phyloP scores from a whole-genome alignment of 208 protist genomes.

The Acanthamoeba triangularis region DNA sequence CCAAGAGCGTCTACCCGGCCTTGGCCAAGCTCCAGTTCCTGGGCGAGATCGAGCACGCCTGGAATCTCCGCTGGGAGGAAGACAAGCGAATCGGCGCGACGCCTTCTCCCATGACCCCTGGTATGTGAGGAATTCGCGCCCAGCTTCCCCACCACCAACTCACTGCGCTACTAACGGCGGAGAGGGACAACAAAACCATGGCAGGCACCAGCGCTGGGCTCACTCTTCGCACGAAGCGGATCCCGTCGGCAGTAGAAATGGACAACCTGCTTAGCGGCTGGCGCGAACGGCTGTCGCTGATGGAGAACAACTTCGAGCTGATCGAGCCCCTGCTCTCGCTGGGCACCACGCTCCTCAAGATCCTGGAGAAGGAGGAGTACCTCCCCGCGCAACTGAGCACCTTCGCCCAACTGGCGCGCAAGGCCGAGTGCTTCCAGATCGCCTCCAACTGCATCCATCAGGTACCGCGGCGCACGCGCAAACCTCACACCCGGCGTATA shows the following conservation, averaged over 20 bases:
- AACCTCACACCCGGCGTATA: background rate
- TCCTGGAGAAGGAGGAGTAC: conserved; percentile 75
- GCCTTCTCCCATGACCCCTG: background rate
- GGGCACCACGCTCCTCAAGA: conserved; percentile 41
- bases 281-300: conserved; percentile 56
- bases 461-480: background rate
- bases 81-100: conserved; percentile 4
- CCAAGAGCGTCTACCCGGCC: conserved; percentile 80
- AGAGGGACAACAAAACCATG: background rate
- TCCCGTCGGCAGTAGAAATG: conserved; percentile 28
- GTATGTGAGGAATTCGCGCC: background rate
- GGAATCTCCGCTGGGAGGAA: conserved; percentile 69
- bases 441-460: conserved; percentile 69
- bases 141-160: background rate
- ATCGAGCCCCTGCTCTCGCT: conserved; percentile 67
- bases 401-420: conserved; percentile 74
- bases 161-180: no score
- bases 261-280: conserved; percentile 59
- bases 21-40: conserved; percentile 80
- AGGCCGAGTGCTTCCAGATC: conserved; percentile 70
- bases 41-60: conserved; percentile 78
- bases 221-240: background rate
- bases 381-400: conserved; percentile 39
- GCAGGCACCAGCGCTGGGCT: background rate
- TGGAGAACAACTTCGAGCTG: conserved; percentile 77